phyloP scores from a whole-genome alignment of 2,329 filamentous ascomycete species.

The Colletotrichum neosansevieriae region DNA sequence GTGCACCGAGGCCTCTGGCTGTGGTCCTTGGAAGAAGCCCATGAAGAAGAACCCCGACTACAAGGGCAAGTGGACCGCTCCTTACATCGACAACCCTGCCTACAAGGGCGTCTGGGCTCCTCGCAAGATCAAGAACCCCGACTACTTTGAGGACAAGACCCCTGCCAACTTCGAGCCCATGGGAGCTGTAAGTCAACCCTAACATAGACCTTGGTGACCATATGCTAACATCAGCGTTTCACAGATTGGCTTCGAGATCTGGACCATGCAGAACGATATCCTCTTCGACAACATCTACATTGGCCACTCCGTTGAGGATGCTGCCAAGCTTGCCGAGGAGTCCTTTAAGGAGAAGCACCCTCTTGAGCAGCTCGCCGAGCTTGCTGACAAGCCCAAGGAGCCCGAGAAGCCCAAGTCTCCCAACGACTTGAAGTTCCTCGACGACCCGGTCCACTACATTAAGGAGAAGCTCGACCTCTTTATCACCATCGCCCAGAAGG shows the following conservation, averaged over 20 bases:
- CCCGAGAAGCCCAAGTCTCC: constrained; percentile 75
- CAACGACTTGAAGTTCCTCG: constrained; percentile 85
- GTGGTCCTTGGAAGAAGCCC: constrained; percentile 91
- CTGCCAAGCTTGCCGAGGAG: constrained; percentile 88
- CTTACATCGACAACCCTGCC: constrained; percentile 93
- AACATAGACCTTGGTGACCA: constrained; percentile 2
- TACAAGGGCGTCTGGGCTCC: constrained; percentile 98
- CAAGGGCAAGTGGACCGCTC: constrained; percentile 98
- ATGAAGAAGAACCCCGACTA: constrained; percentile 95
- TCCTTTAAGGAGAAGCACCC: constrained; percentile 90
- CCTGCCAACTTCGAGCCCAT: constrained; percentile 98
- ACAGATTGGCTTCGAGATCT: constrained; percentile 98
- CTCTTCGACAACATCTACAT: constrained; percentile 99
- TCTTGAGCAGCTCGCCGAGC: constrained; percentile 83
- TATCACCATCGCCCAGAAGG: constrained; percentile 82
- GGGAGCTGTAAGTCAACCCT: constrained; percentile 80
- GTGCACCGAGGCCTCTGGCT: constrained; percentile 92
- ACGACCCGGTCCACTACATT: constrained; percentile 88
- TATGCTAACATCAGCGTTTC: constrained; percentile 3
- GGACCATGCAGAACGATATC: constrained; percentile 99
- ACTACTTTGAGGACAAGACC: constrained; percentile 96
- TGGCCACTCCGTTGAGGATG: constrained; percentile 94
- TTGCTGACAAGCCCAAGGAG: constrained; percentile 82
- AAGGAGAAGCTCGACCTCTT: constrained; percentile 96
- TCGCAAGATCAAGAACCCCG: constrained; percentile 95